phyloP scores from a whole-genome alignment of 306 rosid genomes.

The Malus fusca region DNA sequence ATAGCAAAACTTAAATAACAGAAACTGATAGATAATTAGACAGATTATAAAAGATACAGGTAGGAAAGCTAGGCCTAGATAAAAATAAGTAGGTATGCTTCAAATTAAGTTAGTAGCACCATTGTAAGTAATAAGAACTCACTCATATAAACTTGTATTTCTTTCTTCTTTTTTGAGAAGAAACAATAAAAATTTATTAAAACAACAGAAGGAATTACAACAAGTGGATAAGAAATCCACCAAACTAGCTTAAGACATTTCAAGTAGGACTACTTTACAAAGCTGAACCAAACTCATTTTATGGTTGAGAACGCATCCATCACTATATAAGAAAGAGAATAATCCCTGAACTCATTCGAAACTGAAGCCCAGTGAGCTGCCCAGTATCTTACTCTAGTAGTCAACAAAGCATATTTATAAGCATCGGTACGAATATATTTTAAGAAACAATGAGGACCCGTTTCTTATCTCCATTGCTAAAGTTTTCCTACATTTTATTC shows the following conservation, averaged over 20 bases:
- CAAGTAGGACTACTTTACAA: too few relatives aligned
- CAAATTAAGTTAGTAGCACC: not conserved
- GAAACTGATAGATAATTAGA: not conserved
- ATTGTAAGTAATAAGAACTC: not conserved
- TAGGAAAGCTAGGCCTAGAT: not conserved
- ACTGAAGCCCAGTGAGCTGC: too few relatives aligned
- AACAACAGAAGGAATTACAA: too few relatives aligned
- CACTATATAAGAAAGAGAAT: too few relatives aligned
- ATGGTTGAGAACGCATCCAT: too few relatives aligned
- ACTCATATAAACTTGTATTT: not conserved
- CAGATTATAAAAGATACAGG: not conserved
- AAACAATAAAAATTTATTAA: too few relatives aligned
- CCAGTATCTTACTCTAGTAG: not conserved
- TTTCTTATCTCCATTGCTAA: not conserved
- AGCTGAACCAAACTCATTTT: too few relatives aligned
- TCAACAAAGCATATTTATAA: not conserved
- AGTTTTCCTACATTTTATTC: not conserved
- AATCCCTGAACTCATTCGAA: too few relatives aligned
- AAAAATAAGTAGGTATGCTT: not conserved
- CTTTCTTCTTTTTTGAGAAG: not conserved
- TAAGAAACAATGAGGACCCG: not conserved
- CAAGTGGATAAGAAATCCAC: too few relatives aligned
- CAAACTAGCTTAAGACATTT: too few relatives aligned
- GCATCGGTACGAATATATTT: not conserved
- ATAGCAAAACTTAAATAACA: not conserved